Evolutionary conservation across 2,329 filamentous ascomycete species (phyloP).

Genomic region (Epichloe scottii): DNA sequence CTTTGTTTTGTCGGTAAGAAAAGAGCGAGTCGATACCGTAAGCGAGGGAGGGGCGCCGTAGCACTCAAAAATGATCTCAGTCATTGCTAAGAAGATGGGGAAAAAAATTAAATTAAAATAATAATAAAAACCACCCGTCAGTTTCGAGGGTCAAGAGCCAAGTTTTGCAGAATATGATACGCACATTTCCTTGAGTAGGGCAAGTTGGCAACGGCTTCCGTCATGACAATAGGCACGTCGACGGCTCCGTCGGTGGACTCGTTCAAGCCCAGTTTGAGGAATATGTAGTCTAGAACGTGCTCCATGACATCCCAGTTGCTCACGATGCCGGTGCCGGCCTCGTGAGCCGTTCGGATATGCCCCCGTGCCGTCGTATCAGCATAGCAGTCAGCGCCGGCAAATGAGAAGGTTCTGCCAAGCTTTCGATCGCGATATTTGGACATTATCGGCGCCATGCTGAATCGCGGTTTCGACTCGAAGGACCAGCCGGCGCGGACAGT

Average conservation of each 20-base stretch:
- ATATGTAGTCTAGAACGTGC: constrained; percentile 84
- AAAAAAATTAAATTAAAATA: background rate
- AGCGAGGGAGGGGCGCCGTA: constrained; percentile 77
- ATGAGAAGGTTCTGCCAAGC: constrained; percentile 79
- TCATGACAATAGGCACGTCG: constrained; percentile 85
- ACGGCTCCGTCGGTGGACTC: constrained; percentile 54
- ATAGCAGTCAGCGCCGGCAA: constrained; percentile 86
- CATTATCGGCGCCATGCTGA: constrained; percentile 79
- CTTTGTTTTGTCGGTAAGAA: constrained; percentile 86
- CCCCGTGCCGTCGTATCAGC: constrained; percentile 85
- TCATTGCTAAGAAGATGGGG: constrained; percentile 57
- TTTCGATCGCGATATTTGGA: constrained; percentile 93
- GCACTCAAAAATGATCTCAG: constrained; percentile 92
- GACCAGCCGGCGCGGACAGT: constrained; percentile 90
- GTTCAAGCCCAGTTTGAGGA: constrained; percentile 85
- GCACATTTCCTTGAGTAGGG: constrained; percentile 78
- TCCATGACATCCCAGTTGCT: constrained; percentile 99
- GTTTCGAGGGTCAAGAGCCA: constrained; percentile 2
- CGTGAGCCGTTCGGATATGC: constrained; percentile 83
- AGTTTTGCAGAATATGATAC: constrained; percentile 18
- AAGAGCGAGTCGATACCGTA: constrained; percentile 96
- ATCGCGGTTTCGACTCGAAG: constrained; percentile 69
- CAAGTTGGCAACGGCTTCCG: constrained; percentile 84
- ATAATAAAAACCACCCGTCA: constrained; percentile 6
- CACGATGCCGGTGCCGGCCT: constrained; percentile 78